These are phyloP conservation scores for Wickerhamia fluorescens DNA, from an alignment of 805 yeast species.

Conservation along the genomic window DNA sequence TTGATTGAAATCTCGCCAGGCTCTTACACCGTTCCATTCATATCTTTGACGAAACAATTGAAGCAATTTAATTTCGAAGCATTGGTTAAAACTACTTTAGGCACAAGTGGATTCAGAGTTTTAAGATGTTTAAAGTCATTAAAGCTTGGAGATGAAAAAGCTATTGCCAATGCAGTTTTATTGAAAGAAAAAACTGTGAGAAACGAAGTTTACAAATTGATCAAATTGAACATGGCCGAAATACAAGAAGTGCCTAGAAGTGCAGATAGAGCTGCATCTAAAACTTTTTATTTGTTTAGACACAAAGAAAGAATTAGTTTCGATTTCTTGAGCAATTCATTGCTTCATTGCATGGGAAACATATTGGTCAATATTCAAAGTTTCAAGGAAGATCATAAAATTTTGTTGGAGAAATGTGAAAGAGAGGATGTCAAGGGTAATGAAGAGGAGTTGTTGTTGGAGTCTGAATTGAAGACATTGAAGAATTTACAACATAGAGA, in stretches of 20 bases:
- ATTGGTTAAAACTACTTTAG: slow-evolving; percentile 53
- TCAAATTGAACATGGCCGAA: slow-evolving; percentile 67
- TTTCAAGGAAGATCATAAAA: slow-evolving; percentile 52
- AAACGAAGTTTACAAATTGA: slow-evolving; percentile 57
- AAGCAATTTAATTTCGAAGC: slow-evolving; percentile 50
- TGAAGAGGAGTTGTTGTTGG: slow-evolving; percentile 66
- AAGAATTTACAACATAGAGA: slow-evolving; percentile 54
- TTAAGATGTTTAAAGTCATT: slow-evolving; percentile 68
- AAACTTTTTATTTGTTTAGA: slow-evolving; percentile 79
- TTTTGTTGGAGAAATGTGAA: slow-evolving; percentile 70
- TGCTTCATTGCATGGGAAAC: slow-evolving; percentile 49
- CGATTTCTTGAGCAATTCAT: slow-evolving; percentile 29
- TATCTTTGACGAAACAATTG: slow-evolving; percentile 39
- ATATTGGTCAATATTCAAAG: slow-evolving; percentile 43
- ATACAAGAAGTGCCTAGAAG: slow-evolving; percentile 92
- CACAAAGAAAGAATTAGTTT: slow-evolving; percentile 39
- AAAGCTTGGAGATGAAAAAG: slow-evolving; percentile 77
- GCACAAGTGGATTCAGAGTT: slow-evolving; percentile 62
- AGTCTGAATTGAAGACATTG: slow-evolving; percentile 69
- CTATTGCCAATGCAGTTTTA: slow-evolving; percentile 66
- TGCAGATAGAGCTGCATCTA: slow-evolving; percentile 82
- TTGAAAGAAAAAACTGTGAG: slow-evolving; percentile 74
- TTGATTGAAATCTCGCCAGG: slow-evolving; percentile 50
- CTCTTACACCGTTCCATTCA: slow-evolving; percentile 57
- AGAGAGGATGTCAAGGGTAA: slow-evolving; percentile 86